These are phyloP conservation scores for Stephanodiscus triporus DNA, from an alignment of 108 stramenopile species.

Conservation along the genomic window DNA sequence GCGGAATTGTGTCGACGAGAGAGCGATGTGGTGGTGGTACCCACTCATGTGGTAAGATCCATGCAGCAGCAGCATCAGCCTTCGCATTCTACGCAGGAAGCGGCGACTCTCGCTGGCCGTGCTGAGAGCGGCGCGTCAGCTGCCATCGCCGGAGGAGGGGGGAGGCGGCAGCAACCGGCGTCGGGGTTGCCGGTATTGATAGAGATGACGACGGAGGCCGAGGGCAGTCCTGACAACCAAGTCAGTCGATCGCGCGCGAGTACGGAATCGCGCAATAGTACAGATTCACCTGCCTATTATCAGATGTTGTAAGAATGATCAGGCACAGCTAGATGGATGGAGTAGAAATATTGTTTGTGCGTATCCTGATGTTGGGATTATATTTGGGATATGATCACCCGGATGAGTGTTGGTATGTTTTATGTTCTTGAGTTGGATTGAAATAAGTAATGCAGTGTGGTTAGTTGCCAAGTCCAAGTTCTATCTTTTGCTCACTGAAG, in stretches of 20 bases:
- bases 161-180: background rate
- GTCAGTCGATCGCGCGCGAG: background rate
- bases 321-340: background rate
- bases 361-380: too few species aligned
- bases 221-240: background rate
- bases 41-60: conserved; percentile 21
- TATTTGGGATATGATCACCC: too few species aligned
- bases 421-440: too few species aligned
- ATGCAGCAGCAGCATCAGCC: conserved; percentile 10
- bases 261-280: background rate
- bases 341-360: too few species aligned
- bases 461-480: too few species aligned
- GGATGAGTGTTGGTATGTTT: background rate
- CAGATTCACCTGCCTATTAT: background rate
- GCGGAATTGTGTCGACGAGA: conserved; percentile 43
- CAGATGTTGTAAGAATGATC: too few species aligned
- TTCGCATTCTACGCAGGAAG: background rate
- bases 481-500: too few species aligned
- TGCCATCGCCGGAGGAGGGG: background rate
- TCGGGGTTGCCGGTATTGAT: background rate
- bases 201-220: background rate
- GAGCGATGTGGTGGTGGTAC: conserved; percentile 27
- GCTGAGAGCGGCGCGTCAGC: background rate
- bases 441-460: too few species aligned
- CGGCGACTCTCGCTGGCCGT: background rate